Conservation (phyloP, 2,329 filamentous ascomycete genomes). For the Cadophora gregata region DNA sequence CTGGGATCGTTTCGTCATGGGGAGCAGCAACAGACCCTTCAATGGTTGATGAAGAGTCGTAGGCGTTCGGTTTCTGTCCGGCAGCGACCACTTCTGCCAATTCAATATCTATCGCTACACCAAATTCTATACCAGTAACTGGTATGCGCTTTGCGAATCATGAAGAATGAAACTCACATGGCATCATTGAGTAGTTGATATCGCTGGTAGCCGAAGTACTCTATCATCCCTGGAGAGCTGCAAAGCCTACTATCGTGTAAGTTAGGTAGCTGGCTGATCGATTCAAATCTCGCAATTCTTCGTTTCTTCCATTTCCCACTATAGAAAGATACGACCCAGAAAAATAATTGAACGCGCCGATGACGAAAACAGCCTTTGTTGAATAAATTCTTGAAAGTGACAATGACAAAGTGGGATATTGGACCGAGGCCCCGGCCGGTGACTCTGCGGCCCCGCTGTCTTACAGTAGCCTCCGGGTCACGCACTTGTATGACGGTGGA, state of each 20-base stretch:
- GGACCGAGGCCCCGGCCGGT: slow-evolving; percentile 6
- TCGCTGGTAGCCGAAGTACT: background rate
- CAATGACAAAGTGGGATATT: slow-evolving; percentile 1
- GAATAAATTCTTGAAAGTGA: background rate
- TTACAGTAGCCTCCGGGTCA: slow-evolving; percentile 4
- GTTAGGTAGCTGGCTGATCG: background rate
- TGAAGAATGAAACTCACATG: background rate
- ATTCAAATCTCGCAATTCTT: background rate
- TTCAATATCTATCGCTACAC: background rate
- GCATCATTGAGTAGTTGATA: background rate
- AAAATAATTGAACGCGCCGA: background rate
- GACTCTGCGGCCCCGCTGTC: background rate
- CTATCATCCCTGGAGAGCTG: background rate
- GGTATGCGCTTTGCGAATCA: too few relatives aligned
- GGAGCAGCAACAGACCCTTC: background rate
- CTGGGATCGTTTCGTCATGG: background rate
- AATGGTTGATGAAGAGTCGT: background rate
- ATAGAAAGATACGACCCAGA: background rate
- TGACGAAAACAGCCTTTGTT: background rate
- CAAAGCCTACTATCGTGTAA: background rate
- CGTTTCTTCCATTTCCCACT: background rate
- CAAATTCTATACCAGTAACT: background rate
- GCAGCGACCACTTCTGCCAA: background rate
- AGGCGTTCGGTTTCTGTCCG: background rate
- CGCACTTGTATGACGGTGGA: background rate